A percentile compares a stretch with the other conserved stretches of the same genome.
Evolutionary conservation across 805 yeast species (phyloP).

Genomic region (Helenozyma rhizophorensis): DNA sequence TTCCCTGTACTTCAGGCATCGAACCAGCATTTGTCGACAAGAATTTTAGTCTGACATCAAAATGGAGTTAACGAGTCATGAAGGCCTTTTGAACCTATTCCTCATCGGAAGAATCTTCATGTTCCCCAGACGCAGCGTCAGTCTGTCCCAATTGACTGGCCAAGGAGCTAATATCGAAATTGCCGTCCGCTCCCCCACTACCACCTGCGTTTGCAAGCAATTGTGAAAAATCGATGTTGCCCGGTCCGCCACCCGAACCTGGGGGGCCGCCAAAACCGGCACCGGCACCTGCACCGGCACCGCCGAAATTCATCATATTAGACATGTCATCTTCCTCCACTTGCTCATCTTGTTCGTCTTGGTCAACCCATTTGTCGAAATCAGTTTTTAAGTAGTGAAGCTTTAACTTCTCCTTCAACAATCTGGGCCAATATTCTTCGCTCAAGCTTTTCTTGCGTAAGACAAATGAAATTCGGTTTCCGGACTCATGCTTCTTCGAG

Average conservation of each 20-base stretch:
- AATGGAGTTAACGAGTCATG: too few relatives aligned
- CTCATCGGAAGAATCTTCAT: too few relatives aligned
- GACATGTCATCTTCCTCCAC: constrained; percentile 37
- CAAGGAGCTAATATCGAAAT: constrained; percentile 34
- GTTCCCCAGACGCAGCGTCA: constrained; percentile 13
- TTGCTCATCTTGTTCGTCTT: constrained; percentile 88
- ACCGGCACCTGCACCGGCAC: constrained; percentile 28
- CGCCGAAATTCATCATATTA: constrained; percentile 8
- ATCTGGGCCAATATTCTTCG: constrained; percentile 92
- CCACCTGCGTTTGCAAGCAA: constrained; percentile 28
- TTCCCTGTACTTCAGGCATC: too few relatives aligned
- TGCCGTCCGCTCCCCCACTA: constrained; percentile 26
- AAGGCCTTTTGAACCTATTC: too few relatives aligned
- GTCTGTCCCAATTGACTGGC: constrained; percentile 44
- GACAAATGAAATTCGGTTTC: constrained; percentile 59
- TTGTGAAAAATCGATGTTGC: constrained; percentile 11
- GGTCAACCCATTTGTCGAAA: constrained; percentile 97
- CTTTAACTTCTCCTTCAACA: constrained; percentile 81
- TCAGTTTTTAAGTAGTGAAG: constrained; percentile 85
- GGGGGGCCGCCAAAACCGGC: constrained; percentile 30
- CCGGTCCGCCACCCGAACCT: constrained; percentile 18
- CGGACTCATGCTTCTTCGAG: constrained; percentile 51
- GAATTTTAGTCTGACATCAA: too few relatives aligned
- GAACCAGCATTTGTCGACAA: too few relatives aligned
- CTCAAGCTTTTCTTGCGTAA: constrained; percentile 64